Evolutionary conservation across 2,329 filamentous ascomycete genomes (phyloP).

Genomic region (Nemania bipapillata): DNA sequence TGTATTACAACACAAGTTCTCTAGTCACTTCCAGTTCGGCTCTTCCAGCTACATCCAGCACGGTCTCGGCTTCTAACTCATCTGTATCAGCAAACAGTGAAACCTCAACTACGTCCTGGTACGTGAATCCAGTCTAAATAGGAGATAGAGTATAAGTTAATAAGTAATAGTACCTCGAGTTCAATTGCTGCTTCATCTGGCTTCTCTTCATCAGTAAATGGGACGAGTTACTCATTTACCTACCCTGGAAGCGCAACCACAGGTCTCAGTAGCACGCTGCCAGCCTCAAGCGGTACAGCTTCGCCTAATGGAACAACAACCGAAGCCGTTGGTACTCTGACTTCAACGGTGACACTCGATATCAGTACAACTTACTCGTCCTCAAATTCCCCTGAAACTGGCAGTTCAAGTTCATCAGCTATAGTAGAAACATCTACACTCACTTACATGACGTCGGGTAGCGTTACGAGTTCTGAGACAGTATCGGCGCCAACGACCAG

Average conservation of each 20-base stretch:
- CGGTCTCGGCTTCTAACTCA: constrained; percentile 10
- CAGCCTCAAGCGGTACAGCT: constrained; percentile 8
- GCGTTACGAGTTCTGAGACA: constrained; percentile 26
- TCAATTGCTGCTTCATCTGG: constrained; percentile 4
- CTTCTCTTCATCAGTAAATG: constrained; percentile 14
- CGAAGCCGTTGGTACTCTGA: constrained; percentile 26
- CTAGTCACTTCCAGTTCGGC: constrained; percentile 11
- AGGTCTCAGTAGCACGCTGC: constrained; percentile 20
- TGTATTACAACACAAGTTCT: constrained; percentile 34
- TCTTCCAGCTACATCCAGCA: constrained; percentile 7
- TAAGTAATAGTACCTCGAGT: constrained; percentile 14
- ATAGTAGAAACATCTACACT: constrained; percentile 1
- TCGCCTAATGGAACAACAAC: constrained; percentile 34
- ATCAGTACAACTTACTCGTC: constrained; percentile 24
- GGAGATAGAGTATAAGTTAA: not conserved
- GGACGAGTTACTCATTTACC: constrained; percentile 24
- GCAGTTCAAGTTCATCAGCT: constrained; percentile 21
- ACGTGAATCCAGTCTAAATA: not conserved
- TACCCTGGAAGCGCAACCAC: constrained; percentile 16
- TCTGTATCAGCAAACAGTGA: constrained; percentile 6
- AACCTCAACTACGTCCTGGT: constrained; percentile 24
- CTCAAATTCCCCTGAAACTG: constrained; percentile 36
- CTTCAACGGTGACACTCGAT: constrained; percentile 33
- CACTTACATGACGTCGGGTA: constrained; percentile 22
- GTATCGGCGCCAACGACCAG: constrained; percentile 10